Evolutionary conservation across 2,329 filamentous ascomycete species (phyloP), one percentile per base, ranked within the genome.

Genomic region (Achaetomium macrosporum): DNA sequence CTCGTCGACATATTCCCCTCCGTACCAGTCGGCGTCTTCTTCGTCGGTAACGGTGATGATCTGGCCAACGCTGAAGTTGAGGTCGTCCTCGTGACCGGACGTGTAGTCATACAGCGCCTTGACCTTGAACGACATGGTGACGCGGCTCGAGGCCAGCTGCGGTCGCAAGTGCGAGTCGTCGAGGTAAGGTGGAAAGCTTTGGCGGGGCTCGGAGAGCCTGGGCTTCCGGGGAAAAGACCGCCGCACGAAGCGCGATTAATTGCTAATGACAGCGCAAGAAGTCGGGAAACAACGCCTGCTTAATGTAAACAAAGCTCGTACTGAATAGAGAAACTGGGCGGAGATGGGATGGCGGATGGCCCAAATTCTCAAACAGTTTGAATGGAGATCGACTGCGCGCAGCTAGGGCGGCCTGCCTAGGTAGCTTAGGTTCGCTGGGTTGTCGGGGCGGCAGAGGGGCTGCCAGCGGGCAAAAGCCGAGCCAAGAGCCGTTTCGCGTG

Each of bases 51-150:
- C 91, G 48, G 88, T 93, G 68, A 99, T 95, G 70, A 97, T 81
- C 73, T 96, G 91, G 61, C 90, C 90, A 64, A 82, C 75, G 55
- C 79, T 71, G 69, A 99, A 99, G 67, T 82, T 87, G 62, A 99
- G 84, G 73, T 99, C 93, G 72, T 99, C 93, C 63, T 96, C 90
- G 70, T 99, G 92, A 57, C 82, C 81, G 61, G 93, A 97, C 68
- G 80, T 77, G 76, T 99, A 99, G 69, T 97, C 92, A 76, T 87
- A 99, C 67, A 97, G 74, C 63, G 93, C 90, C 79, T 91, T 95
- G 76, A 99, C 93, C 74, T 89, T 95, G 78, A 96, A 96, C 69
- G 85, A 76, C 87, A 91, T 91, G 68, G 57, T 62, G 54, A 63
- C 55, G 57, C 59, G 63, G 61, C 60, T 54, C 49, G 47, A 42